Base-by-base conservation (phyloP, 768 basidiomycete genomes). In the Gyrodon lividus region DNA sequence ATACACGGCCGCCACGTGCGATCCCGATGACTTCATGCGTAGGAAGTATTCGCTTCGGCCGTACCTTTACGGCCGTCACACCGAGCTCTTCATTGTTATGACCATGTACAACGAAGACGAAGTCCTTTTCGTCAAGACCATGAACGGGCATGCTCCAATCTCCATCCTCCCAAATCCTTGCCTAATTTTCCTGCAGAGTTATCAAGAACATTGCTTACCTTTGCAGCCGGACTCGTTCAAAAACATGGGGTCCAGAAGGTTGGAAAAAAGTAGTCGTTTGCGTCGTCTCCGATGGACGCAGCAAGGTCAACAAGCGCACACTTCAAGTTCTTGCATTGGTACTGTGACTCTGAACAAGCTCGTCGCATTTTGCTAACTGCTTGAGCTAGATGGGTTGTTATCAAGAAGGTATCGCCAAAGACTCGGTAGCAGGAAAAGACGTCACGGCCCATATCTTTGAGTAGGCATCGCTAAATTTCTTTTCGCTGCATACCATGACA, bases 101-200 rank as follows among this genome's bases (percentile, higher is more conserved):
- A 96, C 93, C 39, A 95, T 96, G 92, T 91, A 91, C 68, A 95
- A 95, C 66, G 93, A 97, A 72, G 90, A 91, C 63, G 88, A 91
- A 63, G 74, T 84, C 8, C 74, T 90, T 23, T 92, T 91, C 66
- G 74, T 75, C 63, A 80, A 77, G 63, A 93, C 90, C 10, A 91
- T 93, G 87, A 91, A 92, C 59, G 82, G 88, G 85, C 87, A 62
- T 62, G 86, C 76, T 38, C 37, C 20, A 5, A 20, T 46, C 39
- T 49, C 38, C 6, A 12, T 47, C 16, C 20, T 33, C 24, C 30
- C 19, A 28, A 50, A 54, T 40, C 39, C 48, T 48, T 42, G 13
- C 28, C 28, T 57, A 51, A 55, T 50, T 43, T 52, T 41, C 50
- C 45, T 48, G 9, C 53, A 88, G 88, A 49, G 90, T 92, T 43